These are phyloP conservation scores for Scleromitrula shiraiana DNA, from an alignment of 2,329 filamentous ascomycete species.

Conservation along the genomic window DNA sequence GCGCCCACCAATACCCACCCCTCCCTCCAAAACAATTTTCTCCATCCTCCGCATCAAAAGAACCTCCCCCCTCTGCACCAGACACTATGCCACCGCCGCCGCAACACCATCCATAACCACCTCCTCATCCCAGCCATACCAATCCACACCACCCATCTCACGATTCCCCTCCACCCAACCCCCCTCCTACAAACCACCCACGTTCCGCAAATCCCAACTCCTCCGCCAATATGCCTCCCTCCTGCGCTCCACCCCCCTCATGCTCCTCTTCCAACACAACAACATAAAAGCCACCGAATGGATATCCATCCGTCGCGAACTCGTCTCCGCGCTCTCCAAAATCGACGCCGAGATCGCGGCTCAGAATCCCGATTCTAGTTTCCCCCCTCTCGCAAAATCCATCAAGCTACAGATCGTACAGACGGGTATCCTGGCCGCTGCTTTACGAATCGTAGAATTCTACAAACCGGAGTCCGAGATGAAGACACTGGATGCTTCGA, in stretches of 20 bases:
- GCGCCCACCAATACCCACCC: slow-evolving; percentile 39
- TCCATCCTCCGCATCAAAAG: slow-evolving; percentile 30
- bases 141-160: slow-evolving; percentile 28
- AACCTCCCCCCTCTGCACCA: slow-evolving; percentile 30
- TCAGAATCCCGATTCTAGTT: slow-evolving; percentile 36
- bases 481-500: slow-evolving; percentile 12
- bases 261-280: slow-evolving; percentile 68
- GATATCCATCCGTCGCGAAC: slow-evolving; percentile 56
- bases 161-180: slow-evolving; percentile 63
- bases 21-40: slow-evolving; percentile 25
- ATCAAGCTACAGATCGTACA: slow-evolving; percentile 79
- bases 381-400: slow-evolving; percentile 44
- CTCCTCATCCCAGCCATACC: slow-evolving; percentile 40
- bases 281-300: slow-evolving; percentile 63
- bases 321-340: slow-evolving; percentile 50
- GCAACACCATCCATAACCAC: slow-evolving; percentile 41
- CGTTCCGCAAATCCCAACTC: slow-evolving; percentile 85
- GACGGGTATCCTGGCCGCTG: slow-evolving; percentile 80
- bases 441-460: slow-evolving; percentile 80
- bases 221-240: slow-evolving; percentile 66
- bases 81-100: slow-evolving; percentile 45
- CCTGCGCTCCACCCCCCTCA: slow-evolving; percentile 60
- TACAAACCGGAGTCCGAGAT: slow-evolving; percentile 46
- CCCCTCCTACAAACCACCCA: slow-evolving; percentile 76
- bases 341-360: slow-evolving; percentile 49